A percentile compares a stretch with the other conserved stretches of the same genome.
Conservation (phyloP, 2,329 filamentous ascomycete species). For the Trichoderma citrinoviride region DNA sequence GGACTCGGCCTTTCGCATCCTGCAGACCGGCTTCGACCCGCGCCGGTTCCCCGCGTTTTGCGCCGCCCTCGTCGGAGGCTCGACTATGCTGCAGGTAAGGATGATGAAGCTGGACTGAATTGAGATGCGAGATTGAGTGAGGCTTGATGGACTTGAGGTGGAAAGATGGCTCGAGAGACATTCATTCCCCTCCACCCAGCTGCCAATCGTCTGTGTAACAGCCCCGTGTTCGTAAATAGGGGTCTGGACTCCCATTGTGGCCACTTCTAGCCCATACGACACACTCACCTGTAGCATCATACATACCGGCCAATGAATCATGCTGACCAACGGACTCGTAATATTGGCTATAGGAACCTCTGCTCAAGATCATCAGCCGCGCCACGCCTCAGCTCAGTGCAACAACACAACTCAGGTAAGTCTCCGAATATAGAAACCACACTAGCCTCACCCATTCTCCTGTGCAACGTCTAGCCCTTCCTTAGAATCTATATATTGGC, state of each 20-base stretch:
- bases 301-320: background rate
- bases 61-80: constrained; percentile 57
- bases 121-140: background rate
- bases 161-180: background rate
- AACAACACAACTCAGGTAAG: constrained; percentile 32
- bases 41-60: constrained; percentile 63
- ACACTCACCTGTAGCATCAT: background rate
- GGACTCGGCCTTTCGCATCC: constrained; percentile 39
- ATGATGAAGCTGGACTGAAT: background rate
- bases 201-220: background rate
- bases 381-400: constrained; percentile 28
- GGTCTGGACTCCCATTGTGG: background rate
- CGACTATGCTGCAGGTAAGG: constrained; percentile 58
- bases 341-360: constrained; percentile 29
- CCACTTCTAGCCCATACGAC: background rate
- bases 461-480: background rate
- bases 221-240: background rate
- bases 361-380: constrained; percentile 32
- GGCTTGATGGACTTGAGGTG: background rate
- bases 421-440: constrained; percentile 13
- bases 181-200: background rate
- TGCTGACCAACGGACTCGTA: constrained; percentile 8
- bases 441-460: background rate
- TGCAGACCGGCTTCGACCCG: constrained; percentile 51
- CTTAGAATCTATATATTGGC: background rate